Conservation (phyloP, 164 flowering plant species). For the Berberis thunbergii region DNA sequence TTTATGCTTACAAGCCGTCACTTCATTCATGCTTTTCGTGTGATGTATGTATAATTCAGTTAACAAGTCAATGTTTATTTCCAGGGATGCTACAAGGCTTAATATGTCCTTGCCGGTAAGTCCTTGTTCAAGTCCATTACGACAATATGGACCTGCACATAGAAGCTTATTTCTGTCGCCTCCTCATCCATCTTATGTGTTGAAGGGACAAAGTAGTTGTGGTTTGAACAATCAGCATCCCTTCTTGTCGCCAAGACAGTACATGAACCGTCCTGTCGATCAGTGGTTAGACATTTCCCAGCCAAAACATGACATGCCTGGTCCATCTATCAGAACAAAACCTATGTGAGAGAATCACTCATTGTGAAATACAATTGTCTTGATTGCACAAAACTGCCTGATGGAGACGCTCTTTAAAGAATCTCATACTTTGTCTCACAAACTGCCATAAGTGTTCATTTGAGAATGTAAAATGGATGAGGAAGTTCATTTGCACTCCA, state of each 20-base stretch:
- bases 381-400: neutral
- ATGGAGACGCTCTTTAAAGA: neutral
- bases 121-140: slow-evolving; percentile 28
- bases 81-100: slow-evolving; percentile 18
- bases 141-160: slow-evolving; percentile 32
- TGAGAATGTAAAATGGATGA: no score
- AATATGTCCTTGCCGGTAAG: slow-evolving; percentile 26
- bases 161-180: slow-evolving; percentile 57
- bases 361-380: neutral
- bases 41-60: neutral
- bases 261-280: slow-evolving; percentile 8
- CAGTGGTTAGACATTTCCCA: slow-evolving; percentile 10
- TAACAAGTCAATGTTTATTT: neutral
- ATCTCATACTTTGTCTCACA: no score
- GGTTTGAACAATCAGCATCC: slow-evolving; percentile 6
- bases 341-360: neutral
- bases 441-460: no score
- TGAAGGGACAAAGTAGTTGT: slow-evolving; percentile 19
- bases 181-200: slow-evolving; percentile 44
- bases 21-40: no score
- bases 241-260: slow-evolving; percentile 5
- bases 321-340: slow-evolving; percentile 17
- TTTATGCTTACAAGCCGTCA: no score
- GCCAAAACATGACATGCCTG: slow-evolving; percentile 5
- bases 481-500: no score